These are phyloP conservation scores for Penicillium sp. DNA, from an alignment of 2,329 filamentous ascomycete genomes.

Conservation along the genomic window DNA sequence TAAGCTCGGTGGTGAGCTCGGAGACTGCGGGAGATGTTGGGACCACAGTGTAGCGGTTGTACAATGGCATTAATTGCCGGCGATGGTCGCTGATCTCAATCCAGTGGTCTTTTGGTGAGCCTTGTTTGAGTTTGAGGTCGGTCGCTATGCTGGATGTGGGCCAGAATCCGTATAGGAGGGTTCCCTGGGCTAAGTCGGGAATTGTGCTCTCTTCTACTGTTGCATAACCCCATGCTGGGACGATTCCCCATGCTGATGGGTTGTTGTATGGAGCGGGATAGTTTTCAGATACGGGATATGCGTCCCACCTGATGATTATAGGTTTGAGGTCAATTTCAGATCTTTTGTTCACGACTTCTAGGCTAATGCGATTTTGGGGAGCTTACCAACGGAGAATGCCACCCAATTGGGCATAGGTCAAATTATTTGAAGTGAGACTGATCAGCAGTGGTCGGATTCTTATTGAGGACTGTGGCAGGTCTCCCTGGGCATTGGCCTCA, in stretches of 20 bases:
- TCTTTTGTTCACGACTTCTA: background rate
- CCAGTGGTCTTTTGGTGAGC: slow-evolving; percentile 32
- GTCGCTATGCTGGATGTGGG: slow-evolving; percentile 42
- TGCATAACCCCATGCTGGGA: slow-evolving; percentile 52
- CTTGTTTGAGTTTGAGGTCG: slow-evolving; percentile 38
- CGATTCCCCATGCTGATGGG: slow-evolving; percentile 44
- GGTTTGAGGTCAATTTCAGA: background rate
- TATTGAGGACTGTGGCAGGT: slow-evolving; percentile 10
- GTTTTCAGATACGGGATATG: slow-evolving; percentile 44
- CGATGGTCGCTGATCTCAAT: slow-evolving; percentile 42
- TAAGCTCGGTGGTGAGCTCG: background rate
- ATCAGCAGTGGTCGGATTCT: slow-evolving; percentile 18
- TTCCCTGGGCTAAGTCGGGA: slow-evolving; percentile 33
- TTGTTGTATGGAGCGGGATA: slow-evolving; percentile 36
- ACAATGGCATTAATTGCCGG: slow-evolving; percentile 42
- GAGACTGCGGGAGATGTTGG: background rate
- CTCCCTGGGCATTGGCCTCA: background rate
- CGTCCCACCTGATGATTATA: slow-evolving; percentile 40
- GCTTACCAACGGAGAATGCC: slow-evolving; percentile 13
- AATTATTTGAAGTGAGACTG: slow-evolving; percentile 22
- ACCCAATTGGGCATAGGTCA: slow-evolving; percentile 19
- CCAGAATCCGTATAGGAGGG: slow-evolving; percentile 46
- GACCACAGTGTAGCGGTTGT: slow-evolving; percentile 45
- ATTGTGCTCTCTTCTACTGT: slow-evolving; percentile 45
- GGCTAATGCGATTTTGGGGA: background rate